phyloP scores from a whole-genome alignment of 495 filamentous ascomycete species.

The Echria macrotheca region DNA sequence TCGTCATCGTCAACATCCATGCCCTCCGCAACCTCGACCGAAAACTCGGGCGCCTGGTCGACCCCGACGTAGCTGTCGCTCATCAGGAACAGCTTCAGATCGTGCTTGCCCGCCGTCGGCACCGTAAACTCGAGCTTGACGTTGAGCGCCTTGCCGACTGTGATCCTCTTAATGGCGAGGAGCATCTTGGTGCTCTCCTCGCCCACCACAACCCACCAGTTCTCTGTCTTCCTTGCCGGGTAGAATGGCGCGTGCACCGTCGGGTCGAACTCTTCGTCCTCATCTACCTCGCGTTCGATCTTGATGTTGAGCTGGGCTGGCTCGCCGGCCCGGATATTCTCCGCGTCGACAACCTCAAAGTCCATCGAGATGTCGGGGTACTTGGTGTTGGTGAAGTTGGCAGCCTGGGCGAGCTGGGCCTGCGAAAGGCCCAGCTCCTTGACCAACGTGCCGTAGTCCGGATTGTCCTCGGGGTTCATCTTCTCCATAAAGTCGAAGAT shows the following conservation, averaged over 20 bases:
- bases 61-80: slow-evolving; percentile 97
- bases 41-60: slow-evolving; percentile 90
- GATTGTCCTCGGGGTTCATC: slow-evolving; percentile 90
- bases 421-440: slow-evolving; percentile 73
- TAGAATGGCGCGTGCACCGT: slow-evolving; percentile 96
- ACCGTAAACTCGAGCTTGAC: slow-evolving; percentile 83
- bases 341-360: slow-evolving; percentile 77
- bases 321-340: slow-evolving; percentile 70
- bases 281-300: slow-evolving; percentile 78
- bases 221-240: slow-evolving; percentile 89
- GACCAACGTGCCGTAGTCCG: slow-evolving; percentile 67
- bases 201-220: slow-evolving; percentile 92
- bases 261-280: slow-evolving; percentile 67
- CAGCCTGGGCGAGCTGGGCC: slow-evolving; percentile 79
- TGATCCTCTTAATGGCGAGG: slow-evolving; percentile 90
- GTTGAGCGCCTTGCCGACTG: slow-evolving; percentile 71
- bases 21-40: slow-evolving; percentile 77
- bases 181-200: slow-evolving; percentile 81
- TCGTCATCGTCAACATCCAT: slow-evolving; percentile 93
- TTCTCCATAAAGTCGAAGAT: slow-evolving; percentile 98
- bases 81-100: slow-evolving; percentile 90
- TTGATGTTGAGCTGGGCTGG: slow-evolving; percentile 81
- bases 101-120: slow-evolving; percentile 75
- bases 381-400: slow-evolving; percentile 91
- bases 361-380: slow-evolving; percentile 92